phyloP scores from a whole-genome alignment of 495 filamentous ascomycete species.

The Parmelia sp. region DNA sequence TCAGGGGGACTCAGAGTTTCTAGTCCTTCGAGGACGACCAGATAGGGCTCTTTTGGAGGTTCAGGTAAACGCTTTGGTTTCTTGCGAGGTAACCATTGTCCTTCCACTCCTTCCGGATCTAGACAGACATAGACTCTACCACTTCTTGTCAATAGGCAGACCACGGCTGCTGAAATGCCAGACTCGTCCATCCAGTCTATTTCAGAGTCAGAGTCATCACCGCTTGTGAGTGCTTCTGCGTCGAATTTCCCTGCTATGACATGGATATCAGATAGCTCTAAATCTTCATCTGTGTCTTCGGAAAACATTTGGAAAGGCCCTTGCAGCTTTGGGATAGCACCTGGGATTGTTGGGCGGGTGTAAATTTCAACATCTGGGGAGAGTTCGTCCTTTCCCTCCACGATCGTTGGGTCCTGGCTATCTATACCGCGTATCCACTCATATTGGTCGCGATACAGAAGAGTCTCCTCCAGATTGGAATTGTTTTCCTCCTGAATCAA shows the following conservation, averaged over 20 bases:
- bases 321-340: conserved; percentile 71
- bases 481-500: conserved; percentile 52
- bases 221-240: conserved; percentile 46
- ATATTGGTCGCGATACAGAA: conserved; percentile 62
- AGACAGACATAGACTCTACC: conserved; percentile 73
- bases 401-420: conserved; percentile 58
- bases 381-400: conserved; percentile 31
- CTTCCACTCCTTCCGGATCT: conserved; percentile 72
- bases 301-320: conserved; percentile 72
- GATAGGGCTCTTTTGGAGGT: conserved; percentile 37
- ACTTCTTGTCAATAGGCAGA: conserved; percentile 68
- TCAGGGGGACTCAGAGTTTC: conserved; percentile 53
- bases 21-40: conserved; percentile 48
- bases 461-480: conserved; percentile 48
- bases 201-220: conserved; percentile 43
- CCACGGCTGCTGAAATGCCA: conserved; percentile 61
- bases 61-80: conserved; percentile 27
- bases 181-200: conserved; percentile 51
- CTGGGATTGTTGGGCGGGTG: conserved; percentile 60
- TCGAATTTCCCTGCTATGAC: conserved; percentile 50
- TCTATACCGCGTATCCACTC: conserved; percentile 81
- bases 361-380: conserved; percentile 60
- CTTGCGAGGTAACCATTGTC: conserved; percentile 69
- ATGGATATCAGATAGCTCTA: conserved; percentile 60
- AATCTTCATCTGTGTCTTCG: conserved; percentile 45